Base-by-base conservation (phyloP, 106 monocot species). In the Narthecium ossifragum region DNA sequence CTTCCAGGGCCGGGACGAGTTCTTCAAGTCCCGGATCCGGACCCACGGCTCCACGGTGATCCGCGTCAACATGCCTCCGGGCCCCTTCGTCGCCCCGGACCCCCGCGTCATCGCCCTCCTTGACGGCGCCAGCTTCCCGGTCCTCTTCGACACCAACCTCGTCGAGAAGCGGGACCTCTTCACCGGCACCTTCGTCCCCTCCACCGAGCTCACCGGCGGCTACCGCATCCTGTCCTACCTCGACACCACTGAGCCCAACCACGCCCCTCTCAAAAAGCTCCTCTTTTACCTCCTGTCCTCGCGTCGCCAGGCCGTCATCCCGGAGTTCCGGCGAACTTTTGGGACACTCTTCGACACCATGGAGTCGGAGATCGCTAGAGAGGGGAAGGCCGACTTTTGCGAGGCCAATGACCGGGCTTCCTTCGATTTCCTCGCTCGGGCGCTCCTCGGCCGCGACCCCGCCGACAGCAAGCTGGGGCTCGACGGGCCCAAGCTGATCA, bases 131-230 rank as follows among this genome's bases (percentile, higher is more conserved):
- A 57, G 61, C 41, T 94, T 94, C 75, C 85, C 89, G 14, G 70
- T 75, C 27, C 94, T 94, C 67, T 94, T 94, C 75, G 94, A 94
- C 68, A 77, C 69, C 22, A 59, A 53, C 45, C 78, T 83, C n/a
- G 94, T 94, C 50, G 89, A 94, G 34, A 94, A 94, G 75, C 76
- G 70, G 24, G 86, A 90, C 54, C 59, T 94, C 32, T 94, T 94
- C 80, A 90, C 89, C 26, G 94, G 94, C 53, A 94, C 94, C 29
- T 94, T 63, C 89, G 71, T 62, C 70, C 94, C 94, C 13, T 86
- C 89, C 73, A 61, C 70, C 30, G 65, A 75, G 6, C 68, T 94
- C 62, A 89, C 89, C 27, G 94, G 94, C 37, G 89, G 89, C 11
- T 76, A 59, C 78, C 85, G 94, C 26, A 56, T 80, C 17, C 78